These are phyloP conservation scores for Artomyces pyxidatus DNA, from an alignment of 768 basidiomycete species.

Conservation along the genomic window DNA sequence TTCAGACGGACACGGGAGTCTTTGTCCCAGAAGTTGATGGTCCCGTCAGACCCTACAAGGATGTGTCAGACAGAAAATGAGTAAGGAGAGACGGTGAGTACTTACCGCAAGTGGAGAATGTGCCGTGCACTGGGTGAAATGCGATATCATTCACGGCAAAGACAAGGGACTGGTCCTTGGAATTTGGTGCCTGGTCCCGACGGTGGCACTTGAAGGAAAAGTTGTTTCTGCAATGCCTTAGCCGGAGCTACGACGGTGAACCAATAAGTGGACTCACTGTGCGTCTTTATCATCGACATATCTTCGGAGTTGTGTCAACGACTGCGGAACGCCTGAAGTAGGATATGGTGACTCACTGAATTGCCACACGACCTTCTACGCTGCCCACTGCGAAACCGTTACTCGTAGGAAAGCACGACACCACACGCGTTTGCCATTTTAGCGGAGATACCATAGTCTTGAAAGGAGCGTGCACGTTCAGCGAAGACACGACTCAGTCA, in stretches of 20 bases:
- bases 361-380: constrained; percentile 87
- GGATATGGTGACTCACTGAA: constrained; percentile 62
- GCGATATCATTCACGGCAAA: constrained; percentile 50
- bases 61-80: not conserved
- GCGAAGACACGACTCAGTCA: no score
- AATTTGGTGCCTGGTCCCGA: constrained; percentile 24
- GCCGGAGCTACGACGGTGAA: not conserved
- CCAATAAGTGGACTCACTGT: constrained; percentile 32
- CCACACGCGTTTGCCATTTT: constrained; percentile 88
- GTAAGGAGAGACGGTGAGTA: not conserved
- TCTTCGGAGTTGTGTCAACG: constrained; percentile 40
- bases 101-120: constrained; percentile 36
- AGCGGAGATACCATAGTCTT: constrained; percentile 80
- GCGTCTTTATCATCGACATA: constrained; percentile 82
- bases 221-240: constrained; percentile 29
- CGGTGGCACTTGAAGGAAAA: constrained; percentile 53
- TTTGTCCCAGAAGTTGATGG: constrained; percentile 93
- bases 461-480: no score
- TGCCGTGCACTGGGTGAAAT: constrained; percentile 47
- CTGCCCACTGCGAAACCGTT: constrained; percentile 82
- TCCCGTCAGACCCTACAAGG: constrained; percentile 72
- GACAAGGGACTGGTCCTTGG: constrained; percentile 37
- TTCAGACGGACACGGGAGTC: constrained; percentile 88
- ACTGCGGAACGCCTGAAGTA: not conserved
- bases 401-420: constrained; percentile 73